Evolutionary conservation across 352 stramenopile genomes (phyloP).

Genomic region (Phytophthora boehmeriae): DNA sequence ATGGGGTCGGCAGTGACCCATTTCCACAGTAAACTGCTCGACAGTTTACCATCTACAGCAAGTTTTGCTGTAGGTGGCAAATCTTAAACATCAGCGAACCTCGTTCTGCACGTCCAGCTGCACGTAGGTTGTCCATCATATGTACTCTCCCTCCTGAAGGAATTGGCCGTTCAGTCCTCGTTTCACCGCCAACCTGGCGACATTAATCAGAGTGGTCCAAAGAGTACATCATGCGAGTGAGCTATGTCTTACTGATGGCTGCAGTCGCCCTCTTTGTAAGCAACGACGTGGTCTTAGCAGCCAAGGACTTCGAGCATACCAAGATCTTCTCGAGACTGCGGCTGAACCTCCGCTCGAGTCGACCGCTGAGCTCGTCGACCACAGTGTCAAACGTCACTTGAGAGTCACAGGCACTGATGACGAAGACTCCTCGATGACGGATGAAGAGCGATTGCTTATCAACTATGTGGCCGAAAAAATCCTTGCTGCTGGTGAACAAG

Average conservation of each 20-base stretch:
- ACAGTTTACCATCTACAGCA: too few species aligned
- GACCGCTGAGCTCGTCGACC: neutral
- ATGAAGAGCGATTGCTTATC: slow-evolving; percentile 19
- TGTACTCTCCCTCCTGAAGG: too few species aligned
- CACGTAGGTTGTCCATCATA: too few species aligned
- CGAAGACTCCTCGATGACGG: neutral
- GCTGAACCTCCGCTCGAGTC: neutral
- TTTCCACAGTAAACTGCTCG: too few species aligned
- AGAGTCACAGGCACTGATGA: neutral
- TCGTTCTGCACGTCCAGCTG: too few species aligned
- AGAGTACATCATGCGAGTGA: neutral
- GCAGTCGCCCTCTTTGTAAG: neutral
- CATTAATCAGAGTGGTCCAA: too few species aligned
- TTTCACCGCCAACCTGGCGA: too few species aligned
- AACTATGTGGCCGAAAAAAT: slow-evolving; percentile 14
- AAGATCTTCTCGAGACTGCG: neutral
- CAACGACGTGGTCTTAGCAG: neutral
- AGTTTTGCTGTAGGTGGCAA: too few species aligned
- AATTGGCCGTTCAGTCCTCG: too few species aligned
- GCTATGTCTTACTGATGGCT: neutral
- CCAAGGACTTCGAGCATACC: neutral
- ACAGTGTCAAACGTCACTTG: neutral
- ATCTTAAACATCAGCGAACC: too few species aligned
- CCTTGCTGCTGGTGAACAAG: slow-evolving; percentile 10
- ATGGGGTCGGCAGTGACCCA: too few species aligned